Evolutionary conservation across 164 flowering plant genomes (phyloP).

Genomic region (Vitis rupestris): DNA sequence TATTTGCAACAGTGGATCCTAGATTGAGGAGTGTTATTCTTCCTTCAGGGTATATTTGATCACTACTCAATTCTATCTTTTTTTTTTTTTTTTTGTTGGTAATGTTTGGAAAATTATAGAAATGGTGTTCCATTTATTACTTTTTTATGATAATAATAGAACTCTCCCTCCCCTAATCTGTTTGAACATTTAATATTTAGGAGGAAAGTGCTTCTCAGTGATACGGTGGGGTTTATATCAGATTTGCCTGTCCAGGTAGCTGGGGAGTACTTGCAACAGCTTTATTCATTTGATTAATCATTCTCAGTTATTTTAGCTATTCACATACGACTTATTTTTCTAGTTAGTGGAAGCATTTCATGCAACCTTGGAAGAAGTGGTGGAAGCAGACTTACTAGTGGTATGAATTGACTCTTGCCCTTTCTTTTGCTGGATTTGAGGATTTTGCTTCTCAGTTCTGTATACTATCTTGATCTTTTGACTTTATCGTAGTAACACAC

Average conservation of each 20-base stretch:
- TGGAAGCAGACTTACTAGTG: slow-evolving; percentile 96
- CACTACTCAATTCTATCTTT: background rate
- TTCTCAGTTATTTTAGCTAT: background rate
- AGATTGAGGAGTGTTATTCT: slow-evolving; percentile 72
- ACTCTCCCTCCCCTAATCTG: slow-evolving; percentile 1
- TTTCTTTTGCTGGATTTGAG: slow-evolving; percentile 1
- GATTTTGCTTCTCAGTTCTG: slow-evolving; percentile 1
- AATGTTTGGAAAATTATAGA: background rate
- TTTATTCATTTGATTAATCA: background rate
- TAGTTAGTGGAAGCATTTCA: slow-evolving; percentile 96
- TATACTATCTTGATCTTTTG: background rate
- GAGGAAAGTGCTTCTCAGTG: slow-evolving; percentile 89
- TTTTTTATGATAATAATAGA: background rate
- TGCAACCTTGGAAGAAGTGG: slow-evolving; percentile 96
- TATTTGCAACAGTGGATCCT: slow-evolving; percentile 98
- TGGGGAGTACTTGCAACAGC: background rate
- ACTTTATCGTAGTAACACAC: background rate
- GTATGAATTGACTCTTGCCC: slow-evolving; percentile 33
- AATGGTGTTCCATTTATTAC: background rate
- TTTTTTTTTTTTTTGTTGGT: background rate
- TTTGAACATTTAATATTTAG: slow-evolving; percentile 34
- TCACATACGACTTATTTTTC: slow-evolving; percentile 15
- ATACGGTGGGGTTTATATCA: slow-evolving; percentile 97
- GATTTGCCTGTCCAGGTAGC: slow-evolving; percentile 94
- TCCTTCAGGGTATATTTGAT: slow-evolving; percentile 81